Base-by-base conservation (phyloP, 257 asterid genomes). In the Fraxinus excelsior region DNA sequence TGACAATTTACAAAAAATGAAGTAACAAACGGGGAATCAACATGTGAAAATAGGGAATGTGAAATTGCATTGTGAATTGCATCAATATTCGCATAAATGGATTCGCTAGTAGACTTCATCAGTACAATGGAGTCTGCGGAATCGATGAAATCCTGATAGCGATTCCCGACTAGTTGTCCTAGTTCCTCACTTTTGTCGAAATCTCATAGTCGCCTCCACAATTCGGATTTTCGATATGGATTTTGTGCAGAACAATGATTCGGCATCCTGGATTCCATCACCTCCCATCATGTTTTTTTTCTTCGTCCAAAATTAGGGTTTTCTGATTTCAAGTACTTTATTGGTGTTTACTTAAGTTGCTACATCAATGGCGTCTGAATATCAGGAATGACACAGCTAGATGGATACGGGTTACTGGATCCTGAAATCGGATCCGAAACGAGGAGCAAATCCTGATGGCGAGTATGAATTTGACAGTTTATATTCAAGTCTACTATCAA, bases 161-260 rank as follows among this genome's bases (percentile, higher is more conserved):
- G 90, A 71, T 89, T 93, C 10, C 99, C 99, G 53, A 93, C 98
- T 38, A 93, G 85, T 76, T 91, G 98, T 14, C 99, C 91, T 71
- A 96, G 94, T 88, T 96, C 98, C 87, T 96, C 98, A 64, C 96
- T 88, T 88, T 96, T 96, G 80, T 88, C 96, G 91, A 92, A 92
- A 96, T 96, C 97, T 81, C 40, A 97, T 93, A 23, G 84, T 70
- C 46, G 92, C 88, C 88, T 91, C 99, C 35, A 93, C 92, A 71
- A 87, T 90, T 65, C 99, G 88, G 87, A 96, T 93, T 83, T 96
- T 98, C 14, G 97, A 83, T 38, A 96, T 93, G 35, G 99, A 92
- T 80, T 93, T 93, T 70, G 91, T 82, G 25, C 99, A 92, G 85
- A 96, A 96, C 64, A 96, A 82, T 73, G 94, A 87, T 80, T 96